Percentiles rank a stretch among this genome's conserved stretches.
Evolutionary conservation across 495 filamentous ascomycete species (phyloP).

Genomic region (Podospora pseudocomata): DNA sequence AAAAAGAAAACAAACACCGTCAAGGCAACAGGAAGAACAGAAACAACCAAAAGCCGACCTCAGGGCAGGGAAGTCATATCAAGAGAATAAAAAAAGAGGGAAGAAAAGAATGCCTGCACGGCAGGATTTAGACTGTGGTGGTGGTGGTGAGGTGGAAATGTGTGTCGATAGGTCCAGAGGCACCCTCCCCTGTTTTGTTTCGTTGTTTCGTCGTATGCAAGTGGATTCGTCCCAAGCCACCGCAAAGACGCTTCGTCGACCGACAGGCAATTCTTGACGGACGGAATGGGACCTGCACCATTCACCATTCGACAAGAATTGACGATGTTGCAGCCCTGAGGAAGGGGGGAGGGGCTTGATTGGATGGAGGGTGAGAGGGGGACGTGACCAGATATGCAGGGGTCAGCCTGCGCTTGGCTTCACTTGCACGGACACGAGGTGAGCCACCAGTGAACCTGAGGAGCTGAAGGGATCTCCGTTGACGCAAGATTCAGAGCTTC

Average conservation of each 20-base stretch:
- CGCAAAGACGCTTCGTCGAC: background rate
- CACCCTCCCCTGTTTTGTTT: conserved; percentile 19
- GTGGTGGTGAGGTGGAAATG: background rate
- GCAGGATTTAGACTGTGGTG: background rate
- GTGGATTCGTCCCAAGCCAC: background rate
- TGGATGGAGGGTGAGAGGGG: background rate
- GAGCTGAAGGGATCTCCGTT: background rate
- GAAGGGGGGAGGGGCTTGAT: background rate
- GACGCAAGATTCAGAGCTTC: background rate
- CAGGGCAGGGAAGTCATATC: background rate
- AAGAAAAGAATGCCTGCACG: background rate
- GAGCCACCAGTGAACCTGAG: background rate
- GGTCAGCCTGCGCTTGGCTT: background rate
- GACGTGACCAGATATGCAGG: background rate
- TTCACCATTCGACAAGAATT: background rate
- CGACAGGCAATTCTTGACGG: too few relatives aligned
- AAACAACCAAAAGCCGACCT: background rate
- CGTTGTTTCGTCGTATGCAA: conserved; percentile 11
- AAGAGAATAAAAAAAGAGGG: background rate
- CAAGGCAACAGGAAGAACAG: background rate
- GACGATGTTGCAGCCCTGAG: background rate
- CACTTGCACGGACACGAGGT: background rate
- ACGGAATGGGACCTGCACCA: too few relatives aligned
- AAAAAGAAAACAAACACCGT: background rate
- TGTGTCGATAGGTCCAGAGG: conserved; percentile 6